Evolutionary conservation across 2,329 filamentous ascomycete genomes (phyloP).

Genomic region (Colletotrichum tropicale): DNA sequence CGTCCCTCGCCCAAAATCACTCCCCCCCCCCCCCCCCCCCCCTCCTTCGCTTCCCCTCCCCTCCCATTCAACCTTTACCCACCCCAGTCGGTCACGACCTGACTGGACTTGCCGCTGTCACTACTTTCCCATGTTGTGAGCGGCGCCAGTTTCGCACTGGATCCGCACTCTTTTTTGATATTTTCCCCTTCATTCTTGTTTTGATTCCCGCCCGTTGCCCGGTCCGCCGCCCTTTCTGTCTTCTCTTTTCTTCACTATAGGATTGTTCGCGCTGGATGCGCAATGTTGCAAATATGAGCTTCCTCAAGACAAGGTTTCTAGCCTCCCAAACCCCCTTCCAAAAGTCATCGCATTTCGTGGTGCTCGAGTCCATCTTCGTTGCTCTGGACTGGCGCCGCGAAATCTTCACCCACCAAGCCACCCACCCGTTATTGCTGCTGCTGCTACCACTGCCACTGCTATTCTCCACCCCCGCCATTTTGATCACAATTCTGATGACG

Average conservation of each 20-base stretch:
- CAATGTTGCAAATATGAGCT: slow-evolving; percentile 47
- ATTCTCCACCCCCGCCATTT: slow-evolving; percentile 18
- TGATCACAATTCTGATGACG: background rate
- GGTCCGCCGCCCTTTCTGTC: slow-evolving; percentile 2
- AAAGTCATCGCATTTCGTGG: slow-evolving; percentile 3
- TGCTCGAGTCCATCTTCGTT: background rate
- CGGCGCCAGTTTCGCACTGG: slow-evolving; percentile 14
- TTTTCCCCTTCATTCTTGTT: slow-evolving; percentile 1
- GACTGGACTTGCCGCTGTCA: slow-evolving; percentile 6
- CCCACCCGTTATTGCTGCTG: background rate
- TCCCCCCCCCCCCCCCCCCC: background rate
- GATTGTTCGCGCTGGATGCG: slow-evolving; percentile 24
- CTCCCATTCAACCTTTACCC: background rate
- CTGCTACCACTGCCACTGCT: background rate
- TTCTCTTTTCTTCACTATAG: slow-evolving; percentile 1
- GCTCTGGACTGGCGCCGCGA: background rate
- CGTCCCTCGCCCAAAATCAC: background rate
- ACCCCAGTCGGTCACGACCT: background rate
- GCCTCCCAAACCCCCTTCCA: background rate
- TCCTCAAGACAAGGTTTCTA: slow-evolving; percentile 47
- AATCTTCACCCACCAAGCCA: slow-evolving; percentile 4
- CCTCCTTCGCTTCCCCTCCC: background rate
- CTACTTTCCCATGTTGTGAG: slow-evolving; percentile 20
- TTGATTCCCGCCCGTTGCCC: slow-evolving; percentile 8
- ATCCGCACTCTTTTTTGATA: slow-evolving; percentile 14